These are phyloP conservation scores for Capsicum chinense DNA, from an alignment of 257 asterid species.

Conservation along the genomic window DNA sequence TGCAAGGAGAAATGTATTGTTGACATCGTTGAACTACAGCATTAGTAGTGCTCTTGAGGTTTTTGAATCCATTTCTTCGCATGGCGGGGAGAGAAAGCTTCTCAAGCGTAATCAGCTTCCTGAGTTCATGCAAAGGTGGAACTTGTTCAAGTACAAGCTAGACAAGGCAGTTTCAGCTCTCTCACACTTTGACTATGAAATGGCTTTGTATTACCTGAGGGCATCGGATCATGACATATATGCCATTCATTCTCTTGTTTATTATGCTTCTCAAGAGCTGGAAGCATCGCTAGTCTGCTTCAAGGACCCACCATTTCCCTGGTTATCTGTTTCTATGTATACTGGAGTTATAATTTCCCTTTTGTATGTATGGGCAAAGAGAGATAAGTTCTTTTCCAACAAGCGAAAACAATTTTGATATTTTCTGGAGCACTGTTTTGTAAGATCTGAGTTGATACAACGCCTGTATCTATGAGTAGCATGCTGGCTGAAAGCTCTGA, in stretches of 20 bases:
- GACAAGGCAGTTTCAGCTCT: conserved; percentile 74
- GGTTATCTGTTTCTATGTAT: conserved; percentile 60
- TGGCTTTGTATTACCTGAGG: conserved; percentile 71
- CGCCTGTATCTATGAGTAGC: conserved; percentile 34
- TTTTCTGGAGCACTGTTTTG: conserved; percentile 35
- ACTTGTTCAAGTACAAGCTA: conserved; percentile 83
- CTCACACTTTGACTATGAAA: conserved; percentile 88
- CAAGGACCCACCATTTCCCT: conserved; percentile 95
- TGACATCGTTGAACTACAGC: conserved; percentile 74
- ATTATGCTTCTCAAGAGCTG: conserved; percentile 77
- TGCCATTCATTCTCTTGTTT: conserved; percentile 76
- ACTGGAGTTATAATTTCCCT: conserved; percentile 57
- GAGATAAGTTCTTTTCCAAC: conserved; percentile 74
- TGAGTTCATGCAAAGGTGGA: conserved; percentile 85
- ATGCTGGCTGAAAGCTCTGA: conserved; percentile 39
- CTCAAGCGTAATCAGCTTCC: conserved; percentile 55
- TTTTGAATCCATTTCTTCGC: conserved; percentile 72
- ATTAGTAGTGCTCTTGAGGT: conserved; percentile 72
- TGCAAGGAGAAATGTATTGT: conserved; percentile 81
- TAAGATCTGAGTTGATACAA: conserved; percentile 38
- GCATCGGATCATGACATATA: conserved; percentile 89
- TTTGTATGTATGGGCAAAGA: conserved; percentile 58
- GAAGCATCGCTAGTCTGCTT: conserved; percentile 85
- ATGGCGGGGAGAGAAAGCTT: conserved; percentile 85
- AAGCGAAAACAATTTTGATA: conserved; percentile 94